These are phyloP conservation scores for Ciborinia camelliae DNA, from an alignment of 2,329 filamentous ascomycete species.

Conservation along the genomic window DNA sequence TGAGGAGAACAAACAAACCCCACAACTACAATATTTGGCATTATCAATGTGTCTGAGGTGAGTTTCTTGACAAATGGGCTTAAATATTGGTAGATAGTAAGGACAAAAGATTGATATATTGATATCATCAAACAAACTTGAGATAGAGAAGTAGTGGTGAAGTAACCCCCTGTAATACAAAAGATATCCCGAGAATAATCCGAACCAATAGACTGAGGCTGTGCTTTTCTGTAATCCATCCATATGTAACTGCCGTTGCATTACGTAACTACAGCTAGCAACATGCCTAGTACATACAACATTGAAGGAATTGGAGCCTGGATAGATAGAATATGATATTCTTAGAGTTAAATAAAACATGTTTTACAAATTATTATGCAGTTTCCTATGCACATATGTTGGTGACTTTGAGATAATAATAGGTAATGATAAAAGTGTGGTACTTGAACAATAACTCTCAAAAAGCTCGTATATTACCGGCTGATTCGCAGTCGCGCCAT, in stretches of 20 bases:
- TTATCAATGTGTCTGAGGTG: constrained; percentile 9
- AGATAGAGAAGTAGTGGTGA: neutral
- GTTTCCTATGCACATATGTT: neutral
- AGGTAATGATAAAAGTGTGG: no score
- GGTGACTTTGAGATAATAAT: neutral
- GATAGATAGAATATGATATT: neutral
- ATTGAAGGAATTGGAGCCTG: neutral
- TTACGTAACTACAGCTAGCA: no score
- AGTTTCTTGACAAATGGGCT: neutral
- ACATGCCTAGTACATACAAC: no score
- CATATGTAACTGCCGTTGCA: no score
- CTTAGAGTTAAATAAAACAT: no score
- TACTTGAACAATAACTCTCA: no score
- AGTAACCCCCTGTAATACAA: neutral
- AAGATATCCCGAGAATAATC: neutral
- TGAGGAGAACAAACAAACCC: constrained; percentile 35
- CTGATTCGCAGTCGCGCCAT: no score
- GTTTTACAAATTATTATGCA: neutral
- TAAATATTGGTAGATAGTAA: no score
- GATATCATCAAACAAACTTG: neutral
- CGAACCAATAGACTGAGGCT: neutral
- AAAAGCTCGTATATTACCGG: no score
- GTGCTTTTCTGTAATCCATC: neutral
- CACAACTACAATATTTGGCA: constrained; percentile 41
- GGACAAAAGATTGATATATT: neutral